Evolutionary conservation across 2,329 filamentous ascomycete genomes (phyloP).

Genomic region (Pseudocercospora ulei): DNA sequence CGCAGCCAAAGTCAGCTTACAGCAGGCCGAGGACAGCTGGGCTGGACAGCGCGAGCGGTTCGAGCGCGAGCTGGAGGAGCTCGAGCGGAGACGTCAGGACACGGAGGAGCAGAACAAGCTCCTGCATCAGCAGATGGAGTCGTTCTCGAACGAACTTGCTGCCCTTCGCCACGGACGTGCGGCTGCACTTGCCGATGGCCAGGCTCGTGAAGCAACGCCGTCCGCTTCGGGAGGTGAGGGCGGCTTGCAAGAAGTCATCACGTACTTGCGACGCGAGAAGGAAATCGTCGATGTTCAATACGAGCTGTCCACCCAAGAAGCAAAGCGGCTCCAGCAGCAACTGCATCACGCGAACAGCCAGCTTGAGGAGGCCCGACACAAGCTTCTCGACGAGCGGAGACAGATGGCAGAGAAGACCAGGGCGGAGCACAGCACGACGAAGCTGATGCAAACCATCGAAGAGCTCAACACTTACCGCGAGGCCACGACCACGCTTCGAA

Average conservation of each 20-base stretch:
- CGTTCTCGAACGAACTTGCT: constrained; percentile 63
- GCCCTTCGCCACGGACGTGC: constrained; percentile 66
- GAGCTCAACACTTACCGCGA: constrained; percentile 94
- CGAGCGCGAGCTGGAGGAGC: constrained; percentile 71
- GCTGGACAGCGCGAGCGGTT: constrained; percentile 68
- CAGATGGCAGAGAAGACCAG: constrained; percentile 63
- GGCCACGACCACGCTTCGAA: constrained; percentile 81
- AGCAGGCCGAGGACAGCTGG: constrained; percentile 81
- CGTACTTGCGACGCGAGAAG: constrained; percentile 86
- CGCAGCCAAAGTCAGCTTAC: constrained; percentile 66
- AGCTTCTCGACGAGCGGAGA: constrained; percentile 80
- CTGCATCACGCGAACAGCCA: constrained; percentile 77
- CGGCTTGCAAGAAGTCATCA: constrained; percentile 80
- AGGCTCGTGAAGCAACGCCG: constrained; percentile 35
- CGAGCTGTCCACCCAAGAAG: constrained; percentile 77
- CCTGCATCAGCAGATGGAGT: constrained; percentile 80
- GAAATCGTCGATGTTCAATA: constrained; percentile 96
- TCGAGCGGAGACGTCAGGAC: constrained; percentile 71
- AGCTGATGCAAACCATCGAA: constrained; percentile 87
- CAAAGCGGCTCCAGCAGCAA: constrained; percentile 80
- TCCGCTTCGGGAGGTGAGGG: constrained; percentile 39
- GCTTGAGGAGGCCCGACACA: constrained; percentile 78
- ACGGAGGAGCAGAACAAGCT: constrained; percentile 81
- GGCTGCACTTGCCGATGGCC: constrained; percentile 46
- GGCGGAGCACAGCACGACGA: constrained; percentile 68